A percentile compares a stretch with the other conserved stretches of the same genome.
Evolutionary conservation across 352 stramenopile genomes (phyloP).

Genomic region (Phytophthora agathidicida): DNA sequence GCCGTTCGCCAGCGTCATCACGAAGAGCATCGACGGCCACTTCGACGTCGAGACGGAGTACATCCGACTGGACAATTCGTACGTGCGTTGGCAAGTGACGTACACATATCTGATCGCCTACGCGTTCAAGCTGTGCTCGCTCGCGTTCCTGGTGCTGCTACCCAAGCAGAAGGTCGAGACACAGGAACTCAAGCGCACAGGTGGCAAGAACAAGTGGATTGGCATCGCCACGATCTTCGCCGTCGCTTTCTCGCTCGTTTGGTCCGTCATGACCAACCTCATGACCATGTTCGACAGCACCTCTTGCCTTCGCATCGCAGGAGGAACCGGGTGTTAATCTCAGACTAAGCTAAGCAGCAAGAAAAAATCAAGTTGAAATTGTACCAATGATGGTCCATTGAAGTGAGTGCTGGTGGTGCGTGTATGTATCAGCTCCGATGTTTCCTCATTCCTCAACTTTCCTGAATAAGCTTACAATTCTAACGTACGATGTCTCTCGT

Average conservation of each 20-base stretch:
- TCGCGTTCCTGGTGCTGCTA: constrained; percentile 34
- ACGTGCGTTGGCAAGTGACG: constrained; percentile 36
- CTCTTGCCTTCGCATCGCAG: constrained; percentile 36
- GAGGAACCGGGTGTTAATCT: constrained; percentile 36
- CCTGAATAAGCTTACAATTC: too few relatives aligned
- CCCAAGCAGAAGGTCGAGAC: constrained; percentile 32
- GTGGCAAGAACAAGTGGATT: constrained; percentile 30
- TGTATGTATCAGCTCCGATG: too few relatives aligned
- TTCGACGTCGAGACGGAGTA: constrained; percentile 29
- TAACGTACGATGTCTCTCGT: too few relatives aligned
- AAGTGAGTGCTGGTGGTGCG: too few relatives aligned
- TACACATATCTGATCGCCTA: constrained; percentile 44
- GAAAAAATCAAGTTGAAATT: too few relatives aligned
- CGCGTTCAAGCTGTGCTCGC: constrained; percentile 33
- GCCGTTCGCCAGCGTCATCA: constrained; percentile 39
- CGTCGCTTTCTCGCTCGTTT: constrained; percentile 23
- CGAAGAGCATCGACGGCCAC: constrained; percentile 30
- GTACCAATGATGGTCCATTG: too few relatives aligned
- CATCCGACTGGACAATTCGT: constrained; percentile 33
- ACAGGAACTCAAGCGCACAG: constrained; percentile 30
- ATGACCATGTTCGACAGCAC: constrained; percentile 43
- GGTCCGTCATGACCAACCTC: constrained; percentile 42
- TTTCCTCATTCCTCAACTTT: too few relatives aligned
- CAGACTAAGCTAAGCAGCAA: too few relatives aligned
- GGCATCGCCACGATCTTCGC: constrained; percentile 28